A percentile compares a stretch with the other conserved stretches of the same genome.
phyloP scores from a whole-genome alignment of 108 stramenopile species.

The Seminavis robusta region DNA sequence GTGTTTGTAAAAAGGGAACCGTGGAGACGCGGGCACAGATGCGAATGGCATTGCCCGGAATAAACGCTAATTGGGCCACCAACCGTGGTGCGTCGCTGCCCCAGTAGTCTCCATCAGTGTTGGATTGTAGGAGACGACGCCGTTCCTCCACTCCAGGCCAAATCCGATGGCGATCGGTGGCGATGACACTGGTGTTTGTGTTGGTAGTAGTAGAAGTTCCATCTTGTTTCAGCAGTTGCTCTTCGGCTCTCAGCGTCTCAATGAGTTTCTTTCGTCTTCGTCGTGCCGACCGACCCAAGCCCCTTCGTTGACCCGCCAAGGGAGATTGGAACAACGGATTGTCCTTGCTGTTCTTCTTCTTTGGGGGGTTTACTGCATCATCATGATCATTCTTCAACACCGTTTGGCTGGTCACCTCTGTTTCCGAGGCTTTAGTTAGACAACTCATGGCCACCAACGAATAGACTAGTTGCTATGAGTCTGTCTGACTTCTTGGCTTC shows the following conservation, averaged over 20 bases:
- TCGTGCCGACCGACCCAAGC: slow-evolving; percentile 41
- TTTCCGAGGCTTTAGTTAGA: too few relatives aligned
- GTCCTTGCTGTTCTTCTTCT: too few relatives aligned
- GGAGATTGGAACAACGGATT: too few relatives aligned
- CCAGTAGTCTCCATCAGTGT: slow-evolving; percentile 12
- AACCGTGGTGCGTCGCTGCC: slow-evolving; percentile 37
- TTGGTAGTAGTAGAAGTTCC: neutral
- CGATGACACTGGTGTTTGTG: slow-evolving; percentile 4
- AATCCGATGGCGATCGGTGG: slow-evolving; percentile 26
- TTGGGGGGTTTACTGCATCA: too few relatives aligned
- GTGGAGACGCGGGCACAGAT: slow-evolving; percentile 41
- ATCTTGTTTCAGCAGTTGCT: slow-evolving; percentile 9
- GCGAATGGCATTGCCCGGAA: slow-evolving; percentile 75
- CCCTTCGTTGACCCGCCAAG: too few relatives aligned
- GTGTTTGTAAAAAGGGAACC: neutral
- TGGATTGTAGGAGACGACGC: neutral
- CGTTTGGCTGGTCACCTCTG: too few relatives aligned
- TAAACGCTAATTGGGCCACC: slow-evolving; percentile 62
- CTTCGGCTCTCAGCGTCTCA: slow-evolving; percentile 26
- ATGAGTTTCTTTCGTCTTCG: slow-evolving; percentile 28
- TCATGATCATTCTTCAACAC: too few relatives aligned
- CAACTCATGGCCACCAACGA: too few relatives aligned
- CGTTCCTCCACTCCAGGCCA: slow-evolving; percentile 14
- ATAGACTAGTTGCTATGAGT: too few relatives aligned
- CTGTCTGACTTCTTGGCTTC: too few relatives aligned